Conservation (phyloP, 768 basidiomycete species). For the Russula vinacea region DNA sequence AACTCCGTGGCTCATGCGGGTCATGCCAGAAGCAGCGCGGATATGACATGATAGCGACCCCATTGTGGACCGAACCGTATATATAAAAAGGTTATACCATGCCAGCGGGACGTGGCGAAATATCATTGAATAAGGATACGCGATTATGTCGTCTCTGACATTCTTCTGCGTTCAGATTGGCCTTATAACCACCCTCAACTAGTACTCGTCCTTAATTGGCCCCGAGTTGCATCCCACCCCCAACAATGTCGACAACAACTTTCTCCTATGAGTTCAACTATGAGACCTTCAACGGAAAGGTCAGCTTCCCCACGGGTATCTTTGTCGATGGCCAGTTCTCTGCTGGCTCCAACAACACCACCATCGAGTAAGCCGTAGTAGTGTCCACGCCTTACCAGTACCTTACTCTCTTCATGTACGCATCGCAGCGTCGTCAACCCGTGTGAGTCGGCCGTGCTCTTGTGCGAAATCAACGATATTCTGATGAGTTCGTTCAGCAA, state of each 20-base stretch:
- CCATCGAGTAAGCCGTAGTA: conserved; percentile 56
- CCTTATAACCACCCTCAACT: not conserved
- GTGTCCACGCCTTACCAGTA: not conserved
- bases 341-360: conserved; percentile 50
- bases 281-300: conserved; percentile 53
- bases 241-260: conserved; percentile 42
- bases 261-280: conserved; percentile 55
- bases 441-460: conserved; percentile 32
- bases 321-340: conserved; percentile 71
- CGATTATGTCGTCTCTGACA: no score
- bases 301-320: conserved; percentile 58
- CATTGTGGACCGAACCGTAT: no score
- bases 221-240: not conserved
- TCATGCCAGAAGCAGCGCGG: no score
- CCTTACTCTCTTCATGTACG: not conserved
- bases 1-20: no score
- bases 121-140: no score
- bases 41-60: no score
- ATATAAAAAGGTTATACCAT: no score
- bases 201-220: not conserved
- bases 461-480: not conserved
- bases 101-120: no score
- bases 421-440: conserved; percentile 56
- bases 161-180: no score
- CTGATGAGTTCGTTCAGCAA: conserved; percentile 33